Conservation (phyloP, 225 moss, liverwort and hornwort genomes). For the Antitrichia curtipendula region DNA sequence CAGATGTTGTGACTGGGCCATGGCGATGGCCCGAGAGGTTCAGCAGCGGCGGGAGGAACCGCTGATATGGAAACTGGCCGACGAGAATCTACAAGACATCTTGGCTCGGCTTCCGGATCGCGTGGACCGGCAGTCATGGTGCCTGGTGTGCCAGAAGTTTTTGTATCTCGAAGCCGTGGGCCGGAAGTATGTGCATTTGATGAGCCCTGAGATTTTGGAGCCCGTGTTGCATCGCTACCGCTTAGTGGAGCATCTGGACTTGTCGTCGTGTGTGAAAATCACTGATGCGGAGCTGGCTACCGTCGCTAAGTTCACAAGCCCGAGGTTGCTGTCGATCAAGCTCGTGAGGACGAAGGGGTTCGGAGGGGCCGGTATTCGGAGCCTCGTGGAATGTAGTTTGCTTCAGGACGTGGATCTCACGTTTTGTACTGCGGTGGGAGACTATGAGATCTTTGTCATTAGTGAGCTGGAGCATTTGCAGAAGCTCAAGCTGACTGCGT, state of each 20-base stretch:
- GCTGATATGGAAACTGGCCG: slow-evolving; percentile 29
- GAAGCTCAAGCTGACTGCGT: slow-evolving; percentile 46
- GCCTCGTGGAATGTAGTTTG: slow-evolving; percentile 20
- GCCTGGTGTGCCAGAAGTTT: slow-evolving; percentile 64
- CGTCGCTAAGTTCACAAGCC: slow-evolving; percentile 31
- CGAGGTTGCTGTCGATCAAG: slow-evolving; percentile 44
- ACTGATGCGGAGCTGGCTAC: slow-evolving; percentile 34
- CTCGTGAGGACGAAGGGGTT: slow-evolving; percentile 42
- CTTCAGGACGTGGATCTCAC: slow-evolving; percentile 60
- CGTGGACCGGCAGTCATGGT: slow-evolving; percentile 62
- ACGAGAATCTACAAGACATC: slow-evolving; percentile 43
- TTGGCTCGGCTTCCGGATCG: slow-evolving; percentile 44
- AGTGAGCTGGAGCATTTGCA: slow-evolving; percentile 43
- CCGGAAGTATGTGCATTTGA: slow-evolving; percentile 40
- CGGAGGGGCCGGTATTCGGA: slow-evolving; percentile 18
- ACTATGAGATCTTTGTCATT: slow-evolving; percentile 28
- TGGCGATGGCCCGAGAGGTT: not conserved
- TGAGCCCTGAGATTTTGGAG: slow-evolving; percentile 43
- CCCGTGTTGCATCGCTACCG: slow-evolving; percentile 42
- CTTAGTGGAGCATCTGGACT: slow-evolving; percentile 51
- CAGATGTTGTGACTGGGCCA: not conserved
- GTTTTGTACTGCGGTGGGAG: slow-evolving; percentile 40
- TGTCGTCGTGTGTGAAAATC: slow-evolving; percentile 50
- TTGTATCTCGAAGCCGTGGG: slow-evolving; percentile 33
- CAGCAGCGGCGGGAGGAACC: slow-evolving; percentile 5